Evolutionary conservation across 495 filamentous ascomycete genomes (phyloP).

Genomic region (Penicillium psychrofluorescens): DNA sequence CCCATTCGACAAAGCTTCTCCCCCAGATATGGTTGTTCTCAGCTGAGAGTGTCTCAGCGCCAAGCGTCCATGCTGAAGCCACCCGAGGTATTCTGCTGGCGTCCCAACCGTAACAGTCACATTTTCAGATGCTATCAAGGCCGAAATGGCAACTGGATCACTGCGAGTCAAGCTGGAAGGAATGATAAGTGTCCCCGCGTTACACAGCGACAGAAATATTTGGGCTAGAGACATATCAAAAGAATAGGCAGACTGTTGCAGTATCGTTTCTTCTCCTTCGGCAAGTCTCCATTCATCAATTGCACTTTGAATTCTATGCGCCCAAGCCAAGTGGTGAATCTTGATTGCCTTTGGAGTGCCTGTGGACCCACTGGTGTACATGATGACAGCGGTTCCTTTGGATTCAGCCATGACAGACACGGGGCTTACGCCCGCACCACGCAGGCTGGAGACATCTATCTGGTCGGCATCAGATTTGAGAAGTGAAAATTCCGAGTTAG

Average conservation of each 20-base stretch:
- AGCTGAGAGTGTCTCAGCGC: background rate
- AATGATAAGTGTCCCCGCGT: slow-evolving; percentile 26
- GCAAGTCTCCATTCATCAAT: slow-evolving; percentile 9
- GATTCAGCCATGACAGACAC: background rate
- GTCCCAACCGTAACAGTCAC: slow-evolving; percentile 33
- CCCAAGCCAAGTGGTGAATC: slow-evolving; percentile 20
- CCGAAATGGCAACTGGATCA: slow-evolving; percentile 22
- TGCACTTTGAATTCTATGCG: slow-evolving; percentile 21
- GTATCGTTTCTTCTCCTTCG: slow-evolving; percentile 14
- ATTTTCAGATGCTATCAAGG: slow-evolving; percentile 20
- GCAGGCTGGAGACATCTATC: slow-evolving; percentile 12
- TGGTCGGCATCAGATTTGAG: slow-evolving; percentile 9
- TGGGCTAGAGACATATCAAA: slow-evolving; percentile 34
- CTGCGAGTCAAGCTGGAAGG: slow-evolving; percentile 14
- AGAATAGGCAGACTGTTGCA: slow-evolving; percentile 36
- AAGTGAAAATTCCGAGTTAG: background rate
- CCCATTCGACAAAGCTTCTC: slow-evolving; percentile 9
- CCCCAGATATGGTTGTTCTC: slow-evolving; percentile 8
- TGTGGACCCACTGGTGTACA: slow-evolving; percentile 38
- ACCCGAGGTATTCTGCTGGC: slow-evolving; percentile 33
- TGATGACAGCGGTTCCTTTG: slow-evolving; percentile 21
- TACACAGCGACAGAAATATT: slow-evolving; percentile 21
- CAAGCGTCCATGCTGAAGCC: slow-evolving; percentile 21
- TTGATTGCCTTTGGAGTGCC: slow-evolving; percentile 32
- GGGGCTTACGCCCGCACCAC: background rate